Base-by-base conservation (phyloP, 78 protist species). In the Dictyostelium capitatum region DNA sequence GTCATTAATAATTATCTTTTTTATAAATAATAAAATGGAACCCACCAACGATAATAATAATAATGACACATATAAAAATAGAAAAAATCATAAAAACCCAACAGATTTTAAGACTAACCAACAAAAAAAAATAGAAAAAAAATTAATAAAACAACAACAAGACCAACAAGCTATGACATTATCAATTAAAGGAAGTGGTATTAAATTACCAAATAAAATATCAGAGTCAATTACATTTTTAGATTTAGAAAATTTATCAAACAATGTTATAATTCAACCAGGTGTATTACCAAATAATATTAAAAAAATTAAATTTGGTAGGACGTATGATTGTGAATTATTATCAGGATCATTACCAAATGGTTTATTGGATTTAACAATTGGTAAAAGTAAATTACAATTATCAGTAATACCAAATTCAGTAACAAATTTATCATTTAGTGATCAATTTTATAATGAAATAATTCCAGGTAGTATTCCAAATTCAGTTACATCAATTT, bases 331-430 rank as follows among this genome's bases (percentile, higher is more conserved):
- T 23, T 20, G 6, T 19, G 11, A 23, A 59, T 59, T 59, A 23
- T 7, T 23, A 9, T 6, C 37, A 23, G 32, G 32, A 8, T 59
- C 69, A 59, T 23, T 59, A 15, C 69, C 69, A 59, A 59, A 59
- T 59, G 7, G 69, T 59, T 25, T 59, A 8, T 23, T 30, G 15
- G 69, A 59, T 59, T 23, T 59, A 59, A 25, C 20, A 23, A 23
- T 25, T 25, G 69, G 69, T 9, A 59, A 9, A 59, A 1, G 17
- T 3, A 0, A 25, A 23, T 23, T 59, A 10, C 32, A 10, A 23
- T 19, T 59, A 32, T 25, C 43, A 28, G 75, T 67, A 4, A 72
- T 72, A 17, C 79, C 79, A 43, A 20, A 72, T 72, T 32, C 79
- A 20, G 57, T 72, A 14, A 32, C 19, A 1, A 41, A 72, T 32